These are phyloP conservation scores for Parathielavia appendiculata DNA, from an alignment of 495 filamentous ascomycete genomes.

Conservation along the genomic window DNA sequence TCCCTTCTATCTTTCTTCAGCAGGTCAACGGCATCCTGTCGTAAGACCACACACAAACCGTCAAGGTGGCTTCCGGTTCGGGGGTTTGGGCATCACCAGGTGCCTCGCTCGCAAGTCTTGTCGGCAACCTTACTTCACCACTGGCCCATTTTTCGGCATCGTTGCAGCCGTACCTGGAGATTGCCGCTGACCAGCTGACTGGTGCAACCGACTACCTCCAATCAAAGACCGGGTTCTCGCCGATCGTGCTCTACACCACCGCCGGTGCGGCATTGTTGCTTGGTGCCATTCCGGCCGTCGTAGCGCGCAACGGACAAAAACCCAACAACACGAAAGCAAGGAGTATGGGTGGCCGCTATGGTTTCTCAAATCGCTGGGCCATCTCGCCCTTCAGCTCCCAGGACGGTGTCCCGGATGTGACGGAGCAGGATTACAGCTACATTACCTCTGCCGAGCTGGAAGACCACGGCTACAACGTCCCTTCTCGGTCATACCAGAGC, in stretches of 20 bases:
- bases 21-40: conserved; percentile 37
- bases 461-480: conserved; percentile 26
- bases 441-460: conserved; percentile 67
- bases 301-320: conserved; percentile 35
- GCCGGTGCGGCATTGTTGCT: conserved; percentile 39
- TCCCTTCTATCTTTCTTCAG: neutral
- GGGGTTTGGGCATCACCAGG: conserved; percentile 46
- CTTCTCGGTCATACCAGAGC: conserved; percentile 35
- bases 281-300: conserved; percentile 48
- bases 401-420: conserved; percentile 53
- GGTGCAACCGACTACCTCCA: conserved; percentile 53
- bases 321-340: conserved; percentile 18
- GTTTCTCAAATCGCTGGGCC: conserved; percentile 49
- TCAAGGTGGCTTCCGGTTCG: conserved; percentile 54
- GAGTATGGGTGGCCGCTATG: conserved; percentile 58
- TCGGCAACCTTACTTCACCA: conserved; percentile 39
- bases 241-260: conserved; percentile 43
- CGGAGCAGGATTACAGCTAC: conserved; percentile 75
- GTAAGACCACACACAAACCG: conserved; percentile 37
- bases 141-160: conserved; percentile 38
- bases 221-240: conserved; percentile 43
- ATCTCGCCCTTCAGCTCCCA: conserved; percentile 53
- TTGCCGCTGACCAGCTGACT: conserved; percentile 42
- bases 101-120: conserved; percentile 42
- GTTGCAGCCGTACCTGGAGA: conserved; percentile 46